Evolutionary conservation across 768 basidiomycete genomes (phyloP).

Genomic region (Dacryopinax spathularia): DNA sequence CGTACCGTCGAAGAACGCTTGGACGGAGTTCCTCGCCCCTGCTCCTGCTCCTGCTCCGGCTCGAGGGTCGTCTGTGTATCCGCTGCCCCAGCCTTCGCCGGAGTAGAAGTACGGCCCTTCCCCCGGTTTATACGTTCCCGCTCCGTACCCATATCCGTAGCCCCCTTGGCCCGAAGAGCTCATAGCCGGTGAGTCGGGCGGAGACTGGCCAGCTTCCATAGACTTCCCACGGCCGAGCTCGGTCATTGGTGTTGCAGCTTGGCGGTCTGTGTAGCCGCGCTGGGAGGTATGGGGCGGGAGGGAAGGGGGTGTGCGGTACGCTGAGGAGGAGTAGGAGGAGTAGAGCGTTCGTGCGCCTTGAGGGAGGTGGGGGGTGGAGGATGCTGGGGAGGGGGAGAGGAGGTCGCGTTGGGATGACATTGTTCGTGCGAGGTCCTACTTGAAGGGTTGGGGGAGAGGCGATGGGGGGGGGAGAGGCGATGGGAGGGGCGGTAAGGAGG

Average conservation of each 20-base stretch:
- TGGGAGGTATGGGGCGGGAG: neutral
- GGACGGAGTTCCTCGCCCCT: too few species aligned
- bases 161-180: neutral
- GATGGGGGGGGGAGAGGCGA: too few species aligned
- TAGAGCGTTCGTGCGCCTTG: neutral
- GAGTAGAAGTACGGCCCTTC: too few species aligned
- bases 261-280: neutral
- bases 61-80: too few species aligned
- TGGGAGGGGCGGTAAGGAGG: too few species aligned
- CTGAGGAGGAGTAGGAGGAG: neutral
- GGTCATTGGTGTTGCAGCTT: neutral
- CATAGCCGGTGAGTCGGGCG: neutral
- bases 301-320: neutral
- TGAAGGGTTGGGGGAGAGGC: too few species aligned
- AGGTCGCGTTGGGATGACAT: neutral
- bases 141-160: neutral
- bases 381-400: neutral
- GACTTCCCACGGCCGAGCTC: neutral
- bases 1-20: neutral
- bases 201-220: neutral
- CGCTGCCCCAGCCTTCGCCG: neutral
- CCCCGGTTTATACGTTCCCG: neutral
- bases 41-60: too few species aligned
- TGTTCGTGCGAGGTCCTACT: too few species aligned
- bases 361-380: neutral